Conservation (phyloP, 129 eudicot genomes). For the Lonicera japonica region DNA sequence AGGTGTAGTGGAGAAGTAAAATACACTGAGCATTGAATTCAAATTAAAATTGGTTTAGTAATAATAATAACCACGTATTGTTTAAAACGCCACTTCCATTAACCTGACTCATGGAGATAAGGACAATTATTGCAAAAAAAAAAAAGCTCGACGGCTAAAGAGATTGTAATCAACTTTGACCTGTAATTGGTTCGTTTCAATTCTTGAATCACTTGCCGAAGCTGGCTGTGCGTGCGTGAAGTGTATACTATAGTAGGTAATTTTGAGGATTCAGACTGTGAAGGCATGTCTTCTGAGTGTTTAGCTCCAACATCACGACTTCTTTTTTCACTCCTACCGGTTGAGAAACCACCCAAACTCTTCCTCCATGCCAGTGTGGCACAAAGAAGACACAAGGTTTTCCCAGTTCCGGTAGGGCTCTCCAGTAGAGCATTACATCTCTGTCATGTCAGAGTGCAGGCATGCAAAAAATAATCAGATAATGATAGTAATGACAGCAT, state of each 20-base stretch:
- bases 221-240: conserved; percentile 98
- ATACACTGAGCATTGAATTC: neutral
- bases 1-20: neutral
- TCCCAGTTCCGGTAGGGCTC: conserved; percentile 98
- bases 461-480: neutral
- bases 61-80: neutral
- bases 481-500: neutral
- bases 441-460: conserved; percentile 31
- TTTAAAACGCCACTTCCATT: no score
- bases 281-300: conserved; percentile 29
- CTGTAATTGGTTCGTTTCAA: conserved; percentile 83
- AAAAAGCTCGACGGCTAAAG: no score
- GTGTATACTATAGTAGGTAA: conserved; percentile 75
- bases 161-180: conserved; percentile 35
- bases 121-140: neutral
- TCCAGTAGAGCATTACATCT: conserved; percentile 72
- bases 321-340: conserved; percentile 35
- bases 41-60: no score
- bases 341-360: conserved; percentile 74
- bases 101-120: neutral
- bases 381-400: conserved; percentile 92
- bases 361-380: conserved; percentile 97
- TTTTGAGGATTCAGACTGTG: conserved; percentile 43
- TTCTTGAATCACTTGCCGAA: conserved; percentile 89
- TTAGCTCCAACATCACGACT: conserved; percentile 21